A percentile compares a stretch with the other conserved stretches of the same genome.
Evolutionary conservation across 2,329 filamentous ascomycete species (phyloP).

Genomic region (Aureobasidium sp.): DNA sequence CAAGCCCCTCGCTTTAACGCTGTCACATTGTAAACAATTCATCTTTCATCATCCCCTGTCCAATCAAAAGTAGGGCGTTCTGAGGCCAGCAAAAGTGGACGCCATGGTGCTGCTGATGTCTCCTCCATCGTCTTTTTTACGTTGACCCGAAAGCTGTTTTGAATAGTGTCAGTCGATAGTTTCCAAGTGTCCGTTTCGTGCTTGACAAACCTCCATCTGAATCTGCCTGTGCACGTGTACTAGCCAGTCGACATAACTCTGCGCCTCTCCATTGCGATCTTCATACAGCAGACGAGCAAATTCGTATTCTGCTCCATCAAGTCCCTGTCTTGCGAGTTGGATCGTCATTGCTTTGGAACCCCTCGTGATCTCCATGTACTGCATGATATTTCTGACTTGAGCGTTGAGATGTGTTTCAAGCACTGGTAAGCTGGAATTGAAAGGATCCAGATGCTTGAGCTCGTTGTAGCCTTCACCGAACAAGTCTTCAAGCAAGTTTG

Average conservation of each 20-base stretch:
- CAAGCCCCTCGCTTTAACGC: constrained; percentile 14
- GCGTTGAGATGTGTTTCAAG: constrained; percentile 89
- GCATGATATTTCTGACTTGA: constrained; percentile 86
- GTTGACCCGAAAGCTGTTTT: constrained; percentile 53
- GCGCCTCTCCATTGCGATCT: constrained; percentile 94
- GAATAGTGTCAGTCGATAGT: constrained; percentile 1
- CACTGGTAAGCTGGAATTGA: constrained; percentile 70
- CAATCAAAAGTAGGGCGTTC: constrained; percentile 22
- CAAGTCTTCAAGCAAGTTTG: constrained; percentile 81
- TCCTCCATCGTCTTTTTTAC: constrained; percentile 56
- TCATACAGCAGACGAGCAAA: constrained; percentile 88
- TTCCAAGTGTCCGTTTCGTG: not conserved
- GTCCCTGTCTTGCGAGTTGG: constrained; percentile 82
- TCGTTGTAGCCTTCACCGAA: constrained; percentile 70
- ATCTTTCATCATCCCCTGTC: not conserved
- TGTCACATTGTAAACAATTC: constrained; percentile 8
- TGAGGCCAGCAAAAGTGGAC: constrained; percentile 32
- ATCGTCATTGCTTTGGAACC: constrained; percentile 84
- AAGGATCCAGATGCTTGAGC: constrained; percentile 73
- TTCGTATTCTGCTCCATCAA: constrained; percentile 94
- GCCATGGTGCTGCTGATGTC: constrained; percentile 22
- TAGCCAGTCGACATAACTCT: constrained; percentile 97
- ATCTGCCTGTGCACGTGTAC: constrained; percentile 91
- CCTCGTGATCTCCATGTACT: constrained; percentile 72
- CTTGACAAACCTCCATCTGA: constrained; percentile 61